Evolutionary conservation across 1,139 yeast species (phyloP), one percentile per base, ranked within the genome.

Genomic region (Yamadazyma taylorii): DNA sequence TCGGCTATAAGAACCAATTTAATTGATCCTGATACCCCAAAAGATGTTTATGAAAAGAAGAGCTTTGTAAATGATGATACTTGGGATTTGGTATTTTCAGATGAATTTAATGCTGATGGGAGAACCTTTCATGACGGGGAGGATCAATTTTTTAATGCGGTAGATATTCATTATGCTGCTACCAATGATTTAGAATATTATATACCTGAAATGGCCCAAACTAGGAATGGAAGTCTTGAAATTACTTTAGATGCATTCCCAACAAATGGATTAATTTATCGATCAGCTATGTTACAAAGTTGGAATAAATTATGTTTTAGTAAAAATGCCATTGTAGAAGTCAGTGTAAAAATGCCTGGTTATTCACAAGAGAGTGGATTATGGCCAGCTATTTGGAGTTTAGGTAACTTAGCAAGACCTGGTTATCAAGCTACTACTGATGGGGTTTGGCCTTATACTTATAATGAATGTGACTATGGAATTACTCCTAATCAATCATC

Each of bases 341-440:
- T 56, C 3, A 47, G 53, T 22, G 53, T 55, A 3, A 49, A 48
- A 36, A 41, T 60, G 39, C 65, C 66, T 2, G 52, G 51, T 6
- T 50, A 47, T 35, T 52, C 58, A 4, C 53, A 54, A 28, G 49
- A 55, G 14, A 41, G 49, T 15, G 66, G 66, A 0, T 42, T 59
- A 35, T 61, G 66, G 66, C 66, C 66, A 1, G 65, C 64, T 3
- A 45, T 57, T 14, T 61, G 66, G 66, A 51, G 61, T 30, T 45
- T 61, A 42, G 66, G 66, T 1, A 61, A 61, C 34, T 44, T 61
- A 30, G 66, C 61, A 3, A 37, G 65, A 8, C 62, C 66, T 1
- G 65, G 66, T 1, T 60, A 48, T 36, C 52, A 53, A 43, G 61
- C 64, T 12, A 50, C 59, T 9, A 60, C 64, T 4, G 65, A 61